phyloP scores from a whole-genome alignment of 2,329 filamentous ascomycete species.

The Fusarium sp. region DNA sequence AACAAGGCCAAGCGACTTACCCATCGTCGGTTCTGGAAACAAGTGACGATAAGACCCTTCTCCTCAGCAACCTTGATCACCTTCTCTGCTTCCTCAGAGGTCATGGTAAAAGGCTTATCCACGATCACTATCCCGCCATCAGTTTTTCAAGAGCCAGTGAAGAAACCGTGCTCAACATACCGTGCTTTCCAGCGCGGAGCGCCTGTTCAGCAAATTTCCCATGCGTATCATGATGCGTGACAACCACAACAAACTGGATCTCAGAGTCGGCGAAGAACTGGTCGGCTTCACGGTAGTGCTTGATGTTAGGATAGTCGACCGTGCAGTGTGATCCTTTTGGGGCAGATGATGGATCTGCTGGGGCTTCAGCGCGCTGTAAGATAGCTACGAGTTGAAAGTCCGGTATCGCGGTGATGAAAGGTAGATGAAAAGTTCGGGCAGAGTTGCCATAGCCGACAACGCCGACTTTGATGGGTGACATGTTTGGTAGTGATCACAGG shows the following conservation, averaged over 20 bases:
- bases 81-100: slow-evolving; percentile 31
- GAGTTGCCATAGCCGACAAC: slow-evolving; percentile 63
- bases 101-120: slow-evolving; percentile 39
- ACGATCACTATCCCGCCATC: slow-evolving; percentile 27
- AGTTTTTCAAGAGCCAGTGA: accelerated
- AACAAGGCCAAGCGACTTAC: background rate
- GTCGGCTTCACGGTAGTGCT: slow-evolving; percentile 67
- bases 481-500: slow-evolving; percentile 29
- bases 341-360: slow-evolving; percentile 43
- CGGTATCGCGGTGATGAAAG: slow-evolving; percentile 60
- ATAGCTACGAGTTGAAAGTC: slow-evolving; percentile 60
- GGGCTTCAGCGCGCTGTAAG: slow-evolving; percentile 58
- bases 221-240: slow-evolving; percentile 37
- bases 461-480: slow-evolving; percentile 57
- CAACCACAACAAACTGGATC: slow-evolving; percentile 70
- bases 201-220: slow-evolving; percentile 34
- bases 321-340: slow-evolving; percentile 56
- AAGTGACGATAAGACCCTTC: slow-evolving; percentile 36
- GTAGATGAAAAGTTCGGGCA: slow-evolving; percentile 61
- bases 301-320: slow-evolving; percentile 59
- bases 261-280: slow-evolving; percentile 67
- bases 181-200: slow-evolving; percentile 33
- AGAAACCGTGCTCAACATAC: background rate
- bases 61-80: slow-evolving; percentile 32
- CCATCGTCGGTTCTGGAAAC: slow-evolving; percentile 42